Conservation (phyloP, 306 rosid species). For the Quercus parvula region DNA sequence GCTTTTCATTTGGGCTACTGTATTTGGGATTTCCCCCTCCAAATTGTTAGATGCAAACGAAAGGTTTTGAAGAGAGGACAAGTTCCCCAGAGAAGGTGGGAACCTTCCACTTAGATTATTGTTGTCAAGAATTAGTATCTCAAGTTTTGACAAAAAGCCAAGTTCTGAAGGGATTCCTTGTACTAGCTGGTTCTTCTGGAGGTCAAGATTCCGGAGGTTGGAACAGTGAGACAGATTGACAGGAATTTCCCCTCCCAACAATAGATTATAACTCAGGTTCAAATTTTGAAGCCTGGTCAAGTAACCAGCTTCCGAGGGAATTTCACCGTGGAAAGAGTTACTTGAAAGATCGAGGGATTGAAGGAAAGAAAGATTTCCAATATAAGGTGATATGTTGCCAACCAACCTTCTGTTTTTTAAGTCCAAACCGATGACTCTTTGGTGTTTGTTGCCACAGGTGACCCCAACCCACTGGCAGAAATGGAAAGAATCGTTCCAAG, state of each 20-base stretch:
- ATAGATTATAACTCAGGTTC: neutral
- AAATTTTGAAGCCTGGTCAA: neutral
- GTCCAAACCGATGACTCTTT: slow-evolving; percentile 2
- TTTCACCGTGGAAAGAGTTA: neutral
- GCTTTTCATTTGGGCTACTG: neutral
- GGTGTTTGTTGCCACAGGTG: slow-evolving; percentile 1
- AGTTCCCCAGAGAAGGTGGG: neutral
- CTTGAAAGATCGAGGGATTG: neutral
- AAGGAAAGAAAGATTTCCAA: no score
- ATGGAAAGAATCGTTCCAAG: slow-evolving; percentile 14
- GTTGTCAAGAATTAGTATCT: neutral
- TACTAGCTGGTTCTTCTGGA: no score
- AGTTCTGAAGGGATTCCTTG: neutral
- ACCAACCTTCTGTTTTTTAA: no score
- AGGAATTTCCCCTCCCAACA: neutral
- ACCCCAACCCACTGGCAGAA: slow-evolving; percentile 14
- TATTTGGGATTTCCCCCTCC: neutral
- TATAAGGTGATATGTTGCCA: no score
- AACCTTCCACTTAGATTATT: neutral
- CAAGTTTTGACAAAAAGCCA: neutral
- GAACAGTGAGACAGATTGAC: no score
- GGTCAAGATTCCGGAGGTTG: no score
- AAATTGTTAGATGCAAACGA: neutral
- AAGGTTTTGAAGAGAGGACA: neutral
- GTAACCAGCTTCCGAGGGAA: neutral